phyloP scores from a whole-genome alignment of 805 yeast genomes.

The Suhomyces sp. region DNA sequence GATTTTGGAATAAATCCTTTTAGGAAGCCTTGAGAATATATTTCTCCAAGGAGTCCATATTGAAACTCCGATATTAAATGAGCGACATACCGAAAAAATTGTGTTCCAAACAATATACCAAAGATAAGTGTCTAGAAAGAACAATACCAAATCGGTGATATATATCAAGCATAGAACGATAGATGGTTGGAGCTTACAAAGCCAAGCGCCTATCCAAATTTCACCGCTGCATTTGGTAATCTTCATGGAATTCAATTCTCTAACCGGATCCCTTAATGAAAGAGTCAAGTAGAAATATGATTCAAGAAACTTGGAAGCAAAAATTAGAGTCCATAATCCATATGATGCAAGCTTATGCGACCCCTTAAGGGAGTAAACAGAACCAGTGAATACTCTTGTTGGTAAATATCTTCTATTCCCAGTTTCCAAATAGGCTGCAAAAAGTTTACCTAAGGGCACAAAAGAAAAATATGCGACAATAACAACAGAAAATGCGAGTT shows the following conservation, averaged over 20 bases:
- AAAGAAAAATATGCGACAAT: constrained; percentile 58
- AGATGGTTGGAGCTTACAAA: constrained; percentile 59
- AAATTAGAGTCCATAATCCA: constrained; percentile 68
- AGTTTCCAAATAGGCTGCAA: constrained; percentile 37
- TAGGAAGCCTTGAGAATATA: constrained; percentile 72
- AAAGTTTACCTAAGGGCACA: constrained; percentile 59
- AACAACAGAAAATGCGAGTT: constrained; percentile 53
- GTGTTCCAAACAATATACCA: constrained; percentile 88
- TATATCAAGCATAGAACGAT: constrained; percentile 54
- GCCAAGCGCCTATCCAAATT: constrained; percentile 45
- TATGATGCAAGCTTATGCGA: constrained; percentile 60
- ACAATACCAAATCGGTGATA: constrained; percentile 63
- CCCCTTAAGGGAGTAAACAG: constrained; percentile 53
- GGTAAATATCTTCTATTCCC: constrained; percentile 47
- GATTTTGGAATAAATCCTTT: constrained; percentile 70
- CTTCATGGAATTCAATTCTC: constrained; percentile 61
- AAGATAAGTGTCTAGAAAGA: constrained; percentile 76
- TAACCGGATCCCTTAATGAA: constrained; percentile 69
- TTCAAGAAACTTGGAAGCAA: constrained; percentile 66
- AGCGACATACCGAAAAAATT: constrained; percentile 65
- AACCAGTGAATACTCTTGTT: constrained; percentile 57
- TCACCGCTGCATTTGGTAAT: constrained; percentile 64
- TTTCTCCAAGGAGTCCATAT: constrained; percentile 91
- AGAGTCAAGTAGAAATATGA: constrained; percentile 77
- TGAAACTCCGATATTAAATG: constrained; percentile 74